phyloP scores from a whole-genome alignment of 2,329 filamentous ascomycete genomes.

The Hypoxylon sp. region DNA sequence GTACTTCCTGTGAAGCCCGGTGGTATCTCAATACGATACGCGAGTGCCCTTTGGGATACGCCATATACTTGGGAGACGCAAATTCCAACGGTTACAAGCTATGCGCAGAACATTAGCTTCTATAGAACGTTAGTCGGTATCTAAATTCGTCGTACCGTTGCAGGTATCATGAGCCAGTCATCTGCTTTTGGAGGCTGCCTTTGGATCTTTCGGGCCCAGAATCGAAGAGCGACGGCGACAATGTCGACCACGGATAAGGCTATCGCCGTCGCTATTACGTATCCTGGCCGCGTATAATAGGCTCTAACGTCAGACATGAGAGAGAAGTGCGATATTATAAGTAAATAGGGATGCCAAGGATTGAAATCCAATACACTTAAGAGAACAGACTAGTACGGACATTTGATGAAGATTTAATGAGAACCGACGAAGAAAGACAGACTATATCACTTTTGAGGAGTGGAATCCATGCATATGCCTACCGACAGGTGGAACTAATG shows the following conservation, averaged over 20 bases:
- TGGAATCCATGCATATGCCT: background rate
- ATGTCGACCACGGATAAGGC: slow-evolving; percentile 40
- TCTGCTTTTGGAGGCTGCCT: slow-evolving; percentile 36
- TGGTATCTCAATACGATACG: slow-evolving; percentile 32
- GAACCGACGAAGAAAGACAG: background rate
- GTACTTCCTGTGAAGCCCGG: slow-evolving; percentile 19
- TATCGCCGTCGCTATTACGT: slow-evolving; percentile 40
- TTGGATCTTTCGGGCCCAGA: slow-evolving; percentile 40
- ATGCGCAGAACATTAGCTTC: background rate
- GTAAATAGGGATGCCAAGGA: background rate
- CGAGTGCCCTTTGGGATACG: slow-evolving; percentile 35
- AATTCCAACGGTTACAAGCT: slow-evolving; percentile 40
- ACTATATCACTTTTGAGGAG: background rate
- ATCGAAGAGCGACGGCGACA: slow-evolving; percentile 38
- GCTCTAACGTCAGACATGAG: slow-evolving; percentile 19
- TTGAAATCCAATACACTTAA: background rate
- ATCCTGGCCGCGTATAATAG: slow-evolving; percentile 33
- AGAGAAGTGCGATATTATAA: background rate
- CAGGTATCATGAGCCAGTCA: slow-evolving; percentile 49
- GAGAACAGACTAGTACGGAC: background rate
- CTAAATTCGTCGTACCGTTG: slow-evolving; percentile 31
- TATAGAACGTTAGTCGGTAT: background rate
- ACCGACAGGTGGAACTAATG: too few relatives aligned
- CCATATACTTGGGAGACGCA: slow-evolving; percentile 35
- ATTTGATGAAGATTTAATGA: background rate